Evolutionary conservation across 352 stramenopile genomes (phyloP), one percentile per base, ranked within the genome.

Genomic region (Globisporangium radiosum): DNA sequence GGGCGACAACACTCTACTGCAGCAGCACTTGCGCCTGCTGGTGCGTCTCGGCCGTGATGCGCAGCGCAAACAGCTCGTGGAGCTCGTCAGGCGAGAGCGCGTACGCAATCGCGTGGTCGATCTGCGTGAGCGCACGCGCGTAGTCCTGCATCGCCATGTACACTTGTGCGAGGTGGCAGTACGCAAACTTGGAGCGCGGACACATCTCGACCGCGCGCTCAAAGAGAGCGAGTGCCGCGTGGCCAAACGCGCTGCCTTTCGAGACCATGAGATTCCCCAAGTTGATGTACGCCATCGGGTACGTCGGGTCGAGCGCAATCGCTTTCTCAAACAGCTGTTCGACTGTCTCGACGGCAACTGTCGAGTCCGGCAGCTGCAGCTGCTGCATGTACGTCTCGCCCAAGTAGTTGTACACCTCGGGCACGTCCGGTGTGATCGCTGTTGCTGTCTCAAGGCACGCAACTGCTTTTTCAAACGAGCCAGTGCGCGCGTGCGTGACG

Each of bases 131-230:
- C 47, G 83, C 83, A 52, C 72, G 75, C 38, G 76, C 65, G 63
- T 91, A 90, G 56, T 90, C 81, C 63, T 91, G 81, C 83, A 92
- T 90, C 43, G 81, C 81, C 81, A 92, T 88, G 69, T 90, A 91
- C 57, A 92, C 78, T 64, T 92, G 83, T 43, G 83, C 83, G 49
- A 92, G 48, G 62, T 92, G 81, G 69, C 78, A 89, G 71, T 90
- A 87, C 25, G 83, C 83, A 43, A 90, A 88, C 73, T 92, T 90
- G 63, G 81, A 92, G 58, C 81, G 78, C 51, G 83, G 83, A 15
- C 81, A 90, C 73, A 81, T 87, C 56, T 79, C 69, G 49, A 90
- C 81, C 2, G 83, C 83, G 62, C 80, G 88, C 63, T 92, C 77
- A 56, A 92, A 92, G 48, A 92, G 65, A 36, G 66, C 69, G 7